These are phyloP conservation scores for Termitomyces sp. DNA, from an alignment of 768 basidiomycete genomes.

Conservation along the genomic window DNA sequence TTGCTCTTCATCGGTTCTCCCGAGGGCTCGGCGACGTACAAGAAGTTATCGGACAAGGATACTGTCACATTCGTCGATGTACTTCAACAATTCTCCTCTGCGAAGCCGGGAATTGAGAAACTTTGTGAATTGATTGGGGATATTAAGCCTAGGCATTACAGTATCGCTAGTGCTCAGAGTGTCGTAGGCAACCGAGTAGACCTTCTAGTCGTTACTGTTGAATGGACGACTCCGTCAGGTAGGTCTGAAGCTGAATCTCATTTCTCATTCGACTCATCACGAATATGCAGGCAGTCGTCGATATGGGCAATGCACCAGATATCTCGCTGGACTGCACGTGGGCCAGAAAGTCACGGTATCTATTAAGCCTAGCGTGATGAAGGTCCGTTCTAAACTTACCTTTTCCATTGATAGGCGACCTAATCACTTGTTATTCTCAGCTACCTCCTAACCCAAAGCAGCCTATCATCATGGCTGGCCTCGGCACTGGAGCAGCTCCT, in stretches of 20 bases:
- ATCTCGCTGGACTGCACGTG: constrained; percentile 76
- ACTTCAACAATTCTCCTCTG: constrained; percentile 69
- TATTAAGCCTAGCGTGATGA: constrained; percentile 99
- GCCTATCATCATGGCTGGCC: constrained; percentile 97
- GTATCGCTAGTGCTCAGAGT: constrained; percentile 93
- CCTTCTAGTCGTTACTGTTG: constrained; percentile 92
- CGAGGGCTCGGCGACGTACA: constrained; percentile 89
- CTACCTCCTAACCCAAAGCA: constrained; percentile 81
- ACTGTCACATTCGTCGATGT: constrained; percentile 93
- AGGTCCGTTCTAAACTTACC: constrained; percentile 44
- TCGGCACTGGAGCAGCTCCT: constrained; percentile 97
- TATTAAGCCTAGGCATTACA: constrained; percentile 97
- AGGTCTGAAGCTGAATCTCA: constrained; percentile 19
- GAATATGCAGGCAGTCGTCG: constrained; percentile 55
- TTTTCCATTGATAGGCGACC: neutral
- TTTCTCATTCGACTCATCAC: neutral
- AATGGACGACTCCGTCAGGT: constrained; percentile 89
- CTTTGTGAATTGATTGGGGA: constrained; percentile 89
- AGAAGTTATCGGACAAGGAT: constrained; percentile 93
- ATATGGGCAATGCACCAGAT: constrained; percentile 95
- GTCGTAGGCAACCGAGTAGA: constrained; percentile 95
- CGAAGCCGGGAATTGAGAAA: constrained; percentile 77
- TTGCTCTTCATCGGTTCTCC: constrained; percentile 91
- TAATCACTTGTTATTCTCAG: constrained; percentile 30
- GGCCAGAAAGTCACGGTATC: constrained; percentile 97